A percentile compares a stretch with the other conserved stretches of the same genome.
These are phyloP conservation scores for Prunus padus DNA, from an alignment of 306 rosid genomes.

Conservation along the genomic window DNA sequence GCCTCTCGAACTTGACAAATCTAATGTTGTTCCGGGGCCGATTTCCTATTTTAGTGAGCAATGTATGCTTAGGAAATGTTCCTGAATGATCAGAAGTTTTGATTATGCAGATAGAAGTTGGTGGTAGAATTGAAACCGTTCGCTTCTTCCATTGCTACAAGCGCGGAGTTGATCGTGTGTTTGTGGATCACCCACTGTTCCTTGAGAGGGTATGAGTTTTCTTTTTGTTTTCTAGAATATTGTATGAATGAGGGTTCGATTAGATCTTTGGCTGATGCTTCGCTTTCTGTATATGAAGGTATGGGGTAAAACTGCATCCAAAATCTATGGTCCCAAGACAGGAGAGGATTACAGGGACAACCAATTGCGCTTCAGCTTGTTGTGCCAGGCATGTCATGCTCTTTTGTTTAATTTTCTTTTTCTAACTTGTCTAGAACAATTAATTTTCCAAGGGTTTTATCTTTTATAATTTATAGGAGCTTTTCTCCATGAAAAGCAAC, in stretches of 20 bases:
- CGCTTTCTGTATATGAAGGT: slow-evolving; percentile 30
- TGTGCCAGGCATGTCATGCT: slow-evolving; percentile 37
- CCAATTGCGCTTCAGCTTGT: slow-evolving; percentile 45
- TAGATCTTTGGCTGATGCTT: slow-evolving; percentile 11
- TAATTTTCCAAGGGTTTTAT: not conserved
- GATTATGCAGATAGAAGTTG: slow-evolving; percentile 30
- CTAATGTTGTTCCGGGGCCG: not conserved
- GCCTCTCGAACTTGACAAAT: not conserved
- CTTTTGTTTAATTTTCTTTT: not conserved
- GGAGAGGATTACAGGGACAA: slow-evolving; percentile 47
- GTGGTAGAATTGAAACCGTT: slow-evolving; percentile 32
- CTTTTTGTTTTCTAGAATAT: not conserved
- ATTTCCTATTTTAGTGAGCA: not conserved
- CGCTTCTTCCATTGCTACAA: slow-evolving; percentile 53
- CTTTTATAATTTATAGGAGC: not conserved
- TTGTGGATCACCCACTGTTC: slow-evolving; percentile 46
- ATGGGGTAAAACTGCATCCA: slow-evolving; percentile 50
- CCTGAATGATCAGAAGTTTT: not conserved
- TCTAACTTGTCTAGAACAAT: not conserved
- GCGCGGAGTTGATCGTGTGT: slow-evolving; percentile 55
- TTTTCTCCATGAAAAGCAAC: not conserved
- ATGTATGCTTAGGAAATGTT: not conserved
- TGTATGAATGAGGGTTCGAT: not conserved
- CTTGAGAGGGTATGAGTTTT: slow-evolving; percentile 35
- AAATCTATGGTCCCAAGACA: slow-evolving; percentile 41